Percentiles rank a stretch among this genome's conserved stretches.
Evolutionary conservation across 306 rosid species (phyloP).

Genomic region (Betula pendula): DNA sequence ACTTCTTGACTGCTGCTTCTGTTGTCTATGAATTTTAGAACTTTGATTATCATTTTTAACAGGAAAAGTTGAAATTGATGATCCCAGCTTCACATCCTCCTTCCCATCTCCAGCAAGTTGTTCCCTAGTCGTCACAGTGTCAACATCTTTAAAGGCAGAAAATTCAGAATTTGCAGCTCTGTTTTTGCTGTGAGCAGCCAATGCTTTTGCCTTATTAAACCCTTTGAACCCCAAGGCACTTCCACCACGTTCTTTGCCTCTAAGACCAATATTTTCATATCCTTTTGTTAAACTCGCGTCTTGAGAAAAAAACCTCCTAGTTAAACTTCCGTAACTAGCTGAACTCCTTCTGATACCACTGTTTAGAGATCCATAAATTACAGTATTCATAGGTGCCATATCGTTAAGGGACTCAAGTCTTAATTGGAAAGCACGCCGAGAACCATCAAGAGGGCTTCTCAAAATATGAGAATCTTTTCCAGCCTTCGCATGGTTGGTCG

Average conservation of each 20-base stretch:
- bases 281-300: slow-evolving; percentile 20
- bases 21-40: slow-evolving; percentile 37
- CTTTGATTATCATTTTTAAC: slow-evolving; percentile 25
- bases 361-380: slow-evolving; percentile 26
- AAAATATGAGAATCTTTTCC: slow-evolving; percentile 25
- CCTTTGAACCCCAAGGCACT: slow-evolving; percentile 11
- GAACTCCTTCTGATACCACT: slow-evolving; percentile 26
- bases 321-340: slow-evolving; percentile 31
- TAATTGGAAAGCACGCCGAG: slow-evolving; percentile 14
- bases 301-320: slow-evolving; percentile 53
- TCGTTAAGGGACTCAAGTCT: slow-evolving; percentile 23
- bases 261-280: slow-evolving; percentile 20
- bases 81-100: slow-evolving; percentile 17
- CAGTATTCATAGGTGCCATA: slow-evolving; percentile 27
- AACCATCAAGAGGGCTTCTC: slow-evolving; percentile 24
- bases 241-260: slow-evolving; percentile 18
- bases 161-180: slow-evolving; percentile 22
- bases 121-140: slow-evolving; percentile 24
- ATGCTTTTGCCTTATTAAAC: slow-evolving; percentile 31
- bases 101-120: slow-evolving; percentile 29
- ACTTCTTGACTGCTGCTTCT: slow-evolving; percentile 36
- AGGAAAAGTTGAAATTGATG: slow-evolving; percentile 15
- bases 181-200: slow-evolving; percentile 31
- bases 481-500: slow-evolving; percentile 19
- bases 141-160: slow-evolving; percentile 33